Conservation (phyloP, 1,284 basidiomycete genomes). For the Apiotrichum montevideense region DNA sequence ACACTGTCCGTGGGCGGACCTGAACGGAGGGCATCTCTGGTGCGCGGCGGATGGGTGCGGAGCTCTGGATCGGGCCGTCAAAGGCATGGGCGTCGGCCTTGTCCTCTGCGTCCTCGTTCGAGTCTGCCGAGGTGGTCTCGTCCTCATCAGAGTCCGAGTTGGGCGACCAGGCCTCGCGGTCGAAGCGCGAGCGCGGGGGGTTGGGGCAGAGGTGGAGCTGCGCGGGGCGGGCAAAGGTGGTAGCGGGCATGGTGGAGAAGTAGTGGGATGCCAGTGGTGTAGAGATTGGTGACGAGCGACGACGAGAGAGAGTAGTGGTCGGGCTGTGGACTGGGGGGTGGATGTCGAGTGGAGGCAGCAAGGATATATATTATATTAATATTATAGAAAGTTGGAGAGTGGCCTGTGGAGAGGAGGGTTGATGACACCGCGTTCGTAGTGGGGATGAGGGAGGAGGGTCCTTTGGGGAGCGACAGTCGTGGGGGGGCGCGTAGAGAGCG, state of each 20-base stretch:
- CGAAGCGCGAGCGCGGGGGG: not conserved
- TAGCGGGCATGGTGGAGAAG: slow-evolving; percentile 6
- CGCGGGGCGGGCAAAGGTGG: slow-evolving; percentile 1
- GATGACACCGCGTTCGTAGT: not conserved
- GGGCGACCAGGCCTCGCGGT: not conserved
- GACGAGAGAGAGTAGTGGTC: not conserved
- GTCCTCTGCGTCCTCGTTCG: not conserved
- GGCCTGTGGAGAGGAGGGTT: not conserved
- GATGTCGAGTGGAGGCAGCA: not conserved
- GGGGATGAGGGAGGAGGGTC: not conserved
- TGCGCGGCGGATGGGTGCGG: not conserved
- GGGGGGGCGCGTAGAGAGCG: not conserved
- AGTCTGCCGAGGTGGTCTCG: slow-evolving; percentile 1
- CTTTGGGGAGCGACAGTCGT: too few species aligned
- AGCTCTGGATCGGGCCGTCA: not conserved
- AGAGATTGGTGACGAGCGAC: not conserved
- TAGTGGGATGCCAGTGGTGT: not conserved
- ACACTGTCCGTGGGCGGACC: not conserved
- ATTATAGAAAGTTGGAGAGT: not conserved
- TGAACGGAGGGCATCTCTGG: not conserved
- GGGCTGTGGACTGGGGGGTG: not conserved
- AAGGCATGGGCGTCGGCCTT: slow-evolving; percentile 1
- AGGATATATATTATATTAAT: not conserved
- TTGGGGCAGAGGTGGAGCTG: slow-evolving; percentile 5
- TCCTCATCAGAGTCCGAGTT: slow-evolving; percentile 9